Evolutionary conservation across 768 basidiomycete genomes (phyloP), one percentile per base, ranked within the genome.

Genomic region (Termitomyces sp.): DNA sequence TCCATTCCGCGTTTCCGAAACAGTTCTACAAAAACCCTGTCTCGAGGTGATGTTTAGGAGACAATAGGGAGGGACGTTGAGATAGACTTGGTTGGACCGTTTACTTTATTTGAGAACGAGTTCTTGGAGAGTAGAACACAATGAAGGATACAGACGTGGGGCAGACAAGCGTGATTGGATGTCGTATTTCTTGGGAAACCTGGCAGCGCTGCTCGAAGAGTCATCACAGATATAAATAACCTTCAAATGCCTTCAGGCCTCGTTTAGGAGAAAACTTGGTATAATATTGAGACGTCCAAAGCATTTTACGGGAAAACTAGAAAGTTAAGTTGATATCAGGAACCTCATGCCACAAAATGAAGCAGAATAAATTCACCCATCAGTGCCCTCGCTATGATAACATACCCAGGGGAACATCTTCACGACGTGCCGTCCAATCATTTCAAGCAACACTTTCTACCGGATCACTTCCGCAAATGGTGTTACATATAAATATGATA

Each of bases 401-500:
- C 62, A 23, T 23, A 38, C 6, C 53, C 30, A 30, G 16, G 12
- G 18, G 46, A 44, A 12, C 56, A 33, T 32, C 20, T 20, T 60
- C n/a, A 18, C 50, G 58, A 46, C 57, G 20, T 46, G 20, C 5
- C 20, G 13, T 20, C 40, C 16, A 40, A 40, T 0, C 41, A 43
- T 16, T n/a, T 18, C 18, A 18, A 41, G n/a, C 20, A 12, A 23
- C 13, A 13, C 6, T 23, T 23, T 23, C 4, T 0, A 23, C 43
- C 35, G 66, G 61, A 30, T 60, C 58, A 10, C 57, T 59, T 9
- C 61, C 63, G 47, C 60, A 61, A 28, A 43, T 50, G 16, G 12
- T 33, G 10, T 30, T 60, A n/a, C 62, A 40, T 47, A 43, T 60
- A 65, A 40, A 69, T 61, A 36, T 65, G 60, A 43, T 66, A 64